A percentile compares a stretch with the other conserved stretches of the same genome.
These are phyloP conservation scores for Borovskyia barvae DNA, from an alignment of 208 protist species.

Conservation along the genomic window DNA sequence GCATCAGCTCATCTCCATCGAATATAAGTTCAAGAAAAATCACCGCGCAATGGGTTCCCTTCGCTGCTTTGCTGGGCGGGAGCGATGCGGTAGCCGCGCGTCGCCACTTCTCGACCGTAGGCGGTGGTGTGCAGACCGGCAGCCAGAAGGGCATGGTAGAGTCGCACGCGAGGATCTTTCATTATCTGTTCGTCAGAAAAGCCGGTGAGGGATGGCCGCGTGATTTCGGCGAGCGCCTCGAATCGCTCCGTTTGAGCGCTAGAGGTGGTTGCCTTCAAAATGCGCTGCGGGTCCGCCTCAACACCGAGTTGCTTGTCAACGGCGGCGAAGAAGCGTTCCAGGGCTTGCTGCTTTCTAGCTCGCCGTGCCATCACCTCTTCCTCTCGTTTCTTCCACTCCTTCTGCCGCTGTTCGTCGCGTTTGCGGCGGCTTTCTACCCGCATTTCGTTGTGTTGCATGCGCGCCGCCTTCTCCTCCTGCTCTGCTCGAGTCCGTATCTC, in stretches of 20 bases:
- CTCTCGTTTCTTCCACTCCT: conserved; percentile 28
- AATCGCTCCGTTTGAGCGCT: conserved; percentile 47
- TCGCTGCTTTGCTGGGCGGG: conserved; percentile 72
- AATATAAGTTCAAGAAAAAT: conserved; percentile 15
- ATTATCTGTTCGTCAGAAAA: conserved; percentile 78
- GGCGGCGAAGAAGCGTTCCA: conserved; percentile 69
- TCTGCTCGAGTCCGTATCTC: conserved; percentile 33
- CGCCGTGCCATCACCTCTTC: conserved; percentile 43
- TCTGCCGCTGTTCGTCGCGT: conserved; percentile 44
- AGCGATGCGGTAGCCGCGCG: conserved; percentile 52
- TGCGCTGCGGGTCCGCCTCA: conserved; percentile 44
- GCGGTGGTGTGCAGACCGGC: conserved; percentile 73
- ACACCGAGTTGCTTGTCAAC: conserved; percentile 68
- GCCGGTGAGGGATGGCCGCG: conserved; percentile 29
- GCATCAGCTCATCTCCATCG: not conserved
- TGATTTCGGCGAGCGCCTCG: conserved; percentile 39
- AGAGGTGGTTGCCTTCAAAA: conserved; percentile 60
- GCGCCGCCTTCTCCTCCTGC: conserved; percentile 30
- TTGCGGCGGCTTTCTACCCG: conserved; percentile 55
- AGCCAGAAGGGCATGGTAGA: conserved; percentile 74
- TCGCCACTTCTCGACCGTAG: conserved; percentile 73
- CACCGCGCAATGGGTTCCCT: conserved; percentile 58
- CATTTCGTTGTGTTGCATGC: conserved; percentile 42
- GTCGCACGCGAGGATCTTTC: conserved; percentile 75
- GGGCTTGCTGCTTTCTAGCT: conserved; percentile 42